Percentiles rank a stretch among this genome's conserved stretches.
phyloP scores from a whole-genome alignment of 2,329 filamentous ascomycete genomes.

The Trichoderma semiorbis region DNA sequence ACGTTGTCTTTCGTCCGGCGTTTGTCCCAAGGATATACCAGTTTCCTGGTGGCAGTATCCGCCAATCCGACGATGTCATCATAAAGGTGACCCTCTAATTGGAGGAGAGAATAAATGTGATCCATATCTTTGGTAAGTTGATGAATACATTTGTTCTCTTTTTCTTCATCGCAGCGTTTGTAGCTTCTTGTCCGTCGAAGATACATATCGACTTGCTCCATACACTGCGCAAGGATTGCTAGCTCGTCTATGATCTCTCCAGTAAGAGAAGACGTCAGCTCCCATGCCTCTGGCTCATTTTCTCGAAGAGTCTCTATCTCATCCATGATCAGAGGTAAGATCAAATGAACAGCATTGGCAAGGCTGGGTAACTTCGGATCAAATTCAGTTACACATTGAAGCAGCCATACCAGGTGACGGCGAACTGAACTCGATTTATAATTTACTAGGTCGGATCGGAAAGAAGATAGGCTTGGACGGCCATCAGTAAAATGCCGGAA shows the following conservation, averaged over 20 bases:
- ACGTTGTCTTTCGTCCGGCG: slow-evolving; percentile 44
- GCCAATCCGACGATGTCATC: slow-evolving; percentile 23
- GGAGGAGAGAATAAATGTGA: not conserved
- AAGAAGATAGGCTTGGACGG: not conserved
- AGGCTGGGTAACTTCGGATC: not conserved
- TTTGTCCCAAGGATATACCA: slow-evolving; percentile 43
- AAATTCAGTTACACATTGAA: slow-evolving; percentile 20
- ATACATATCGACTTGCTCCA: slow-evolving; percentile 43
- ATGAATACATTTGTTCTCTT: not conserved
- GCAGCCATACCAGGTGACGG: slow-evolving; percentile 34
- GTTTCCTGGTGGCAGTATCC: slow-evolving; percentile 37
- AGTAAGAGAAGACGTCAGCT: slow-evolving; percentile 38
- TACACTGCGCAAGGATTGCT: slow-evolving; percentile 43
- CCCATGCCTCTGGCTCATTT: slow-evolving; percentile 33
- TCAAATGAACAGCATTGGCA: not conserved
- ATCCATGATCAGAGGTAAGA: slow-evolving; percentile 40
- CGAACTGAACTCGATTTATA: not conserved
- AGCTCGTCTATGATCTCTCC: slow-evolving; percentile 41
- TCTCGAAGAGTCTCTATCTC: slow-evolving; percentile 46
- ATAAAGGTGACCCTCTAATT: not conserved
- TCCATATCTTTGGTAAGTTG: not conserved
- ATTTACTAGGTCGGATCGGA: not conserved
- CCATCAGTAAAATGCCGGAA: slow-evolving; percentile 11
- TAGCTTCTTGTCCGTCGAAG: slow-evolving; percentile 47
- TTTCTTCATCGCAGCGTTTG: slow-evolving; percentile 28